These are phyloP conservation scores for Fusarium redolens DNA, from an alignment of 2,329 filamentous ascomycete species.

Conservation along the genomic window DNA sequence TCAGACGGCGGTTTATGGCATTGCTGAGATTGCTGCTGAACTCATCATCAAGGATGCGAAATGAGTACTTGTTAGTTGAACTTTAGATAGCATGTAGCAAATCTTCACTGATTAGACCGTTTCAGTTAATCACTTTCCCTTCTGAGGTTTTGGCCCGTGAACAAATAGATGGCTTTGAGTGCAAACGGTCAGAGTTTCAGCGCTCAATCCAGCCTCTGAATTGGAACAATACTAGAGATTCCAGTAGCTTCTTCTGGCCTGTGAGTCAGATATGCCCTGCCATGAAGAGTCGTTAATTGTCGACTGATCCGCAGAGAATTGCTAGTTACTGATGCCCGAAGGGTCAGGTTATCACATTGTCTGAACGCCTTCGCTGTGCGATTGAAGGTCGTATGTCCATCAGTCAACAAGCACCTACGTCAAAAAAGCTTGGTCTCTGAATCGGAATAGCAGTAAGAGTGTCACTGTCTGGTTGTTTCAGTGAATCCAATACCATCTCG, in stretches of 20 bases:
- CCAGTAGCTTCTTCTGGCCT: rapidly evolving
- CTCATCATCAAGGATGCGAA: constrained; percentile 38
- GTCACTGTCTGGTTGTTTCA: not conserved
- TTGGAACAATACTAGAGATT: rapidly evolving
- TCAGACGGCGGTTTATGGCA: constrained; percentile 64
- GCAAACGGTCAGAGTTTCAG: no score
- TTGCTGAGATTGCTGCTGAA: constrained; percentile 59
- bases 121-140: not conserved
- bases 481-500: rapidly evolving
- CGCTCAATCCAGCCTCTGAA: no score
- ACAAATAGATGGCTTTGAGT: rapidly evolving
- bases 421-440: rapidly evolving
- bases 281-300: rapidly evolving
- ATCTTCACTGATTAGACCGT: not conserved
- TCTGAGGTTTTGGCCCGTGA: not conserved
- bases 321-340: not conserved
- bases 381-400: no score
- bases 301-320: not conserved
- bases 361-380: not conserved
- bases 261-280: rapidly evolving
- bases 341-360: no score
- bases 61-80: not conserved
- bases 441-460: rapidly evolving
- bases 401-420: rapidly evolving
- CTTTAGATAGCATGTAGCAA: rapidly evolving